These are phyloP conservation scores for Phytophthora uliginosa DNA, from an alignment of 352 stramenopile genomes.

Conservation along the genomic window DNA sequence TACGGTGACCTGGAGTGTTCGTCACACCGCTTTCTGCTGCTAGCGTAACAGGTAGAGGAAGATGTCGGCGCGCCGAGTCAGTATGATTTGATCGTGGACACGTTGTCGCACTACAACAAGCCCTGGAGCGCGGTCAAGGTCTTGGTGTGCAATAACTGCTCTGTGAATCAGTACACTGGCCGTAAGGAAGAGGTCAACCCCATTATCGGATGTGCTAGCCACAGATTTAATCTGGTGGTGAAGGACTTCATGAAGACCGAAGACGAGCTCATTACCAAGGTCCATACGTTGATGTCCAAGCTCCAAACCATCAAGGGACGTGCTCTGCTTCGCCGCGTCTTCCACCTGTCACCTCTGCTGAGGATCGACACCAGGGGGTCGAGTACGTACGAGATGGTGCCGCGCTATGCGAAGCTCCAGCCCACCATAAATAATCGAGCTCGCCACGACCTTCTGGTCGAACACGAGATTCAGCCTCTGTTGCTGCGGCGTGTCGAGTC, in stretches of 20 bases:
- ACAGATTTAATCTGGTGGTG: conserved; percentile 23
- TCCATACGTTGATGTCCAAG: conserved; percentile 19
- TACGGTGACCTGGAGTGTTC: not conserved
- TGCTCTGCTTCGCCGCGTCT: conserved; percentile 3
- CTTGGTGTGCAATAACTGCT: conserved; percentile 28
- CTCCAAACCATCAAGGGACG: conserved; percentile 11
- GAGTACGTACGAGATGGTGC: not conserved
- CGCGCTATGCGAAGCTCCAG: not conserved
- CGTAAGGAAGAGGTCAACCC: conserved; percentile 3
- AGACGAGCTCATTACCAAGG: not conserved
- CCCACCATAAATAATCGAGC: not conserved
- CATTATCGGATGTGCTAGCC: conserved; percentile 25
- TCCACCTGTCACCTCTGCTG: not conserved
- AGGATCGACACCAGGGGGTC: conserved; percentile 1
- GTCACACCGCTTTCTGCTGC: not conserved
- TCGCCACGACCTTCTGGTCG: not conserved
- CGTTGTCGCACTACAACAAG: conserved; percentile 12
- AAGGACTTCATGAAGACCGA: conserved; percentile 15
- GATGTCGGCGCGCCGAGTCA: conserved; percentile 19
- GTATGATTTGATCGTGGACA: conserved; percentile 23
- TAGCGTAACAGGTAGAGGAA: conserved; percentile 11
- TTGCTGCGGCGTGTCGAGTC: not conserved
- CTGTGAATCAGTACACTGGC: conserved; percentile 27
- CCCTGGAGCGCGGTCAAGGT: conserved; percentile 19
- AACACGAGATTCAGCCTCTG: not conserved